Conservation (phyloP, 208 protist species). For the Angomonas deanei region DNA sequence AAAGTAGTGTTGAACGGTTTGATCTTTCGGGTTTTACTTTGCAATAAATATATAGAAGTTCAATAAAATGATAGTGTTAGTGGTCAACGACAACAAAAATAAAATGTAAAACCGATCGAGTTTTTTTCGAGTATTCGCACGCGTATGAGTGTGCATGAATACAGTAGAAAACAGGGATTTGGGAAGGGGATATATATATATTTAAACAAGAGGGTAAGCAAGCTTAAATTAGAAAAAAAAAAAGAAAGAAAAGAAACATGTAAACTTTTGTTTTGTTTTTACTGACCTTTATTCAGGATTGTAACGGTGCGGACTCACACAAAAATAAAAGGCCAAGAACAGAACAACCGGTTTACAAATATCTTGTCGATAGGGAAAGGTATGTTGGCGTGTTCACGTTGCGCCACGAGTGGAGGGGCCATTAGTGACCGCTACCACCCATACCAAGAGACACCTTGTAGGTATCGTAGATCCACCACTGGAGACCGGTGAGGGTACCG, state of each 20-base stretch:
- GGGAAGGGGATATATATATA: conserved; percentile 4
- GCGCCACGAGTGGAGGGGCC: conserved; percentile 29
- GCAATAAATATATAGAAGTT: not conserved
- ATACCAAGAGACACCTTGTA: conserved; percentile 63
- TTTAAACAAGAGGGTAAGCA: no score
- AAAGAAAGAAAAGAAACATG: no score
- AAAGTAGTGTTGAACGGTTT: no score
- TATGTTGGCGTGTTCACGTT: no score
- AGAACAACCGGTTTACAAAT: no score
- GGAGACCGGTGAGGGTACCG: conserved; percentile 94
- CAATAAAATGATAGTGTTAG: not conserved
- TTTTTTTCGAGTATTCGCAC: not conserved
- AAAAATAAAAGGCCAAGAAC: no score
- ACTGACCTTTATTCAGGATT: no score
- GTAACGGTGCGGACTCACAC: no score
- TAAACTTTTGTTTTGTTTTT: no score
- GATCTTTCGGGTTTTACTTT: no score
- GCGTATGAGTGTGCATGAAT: not conserved
- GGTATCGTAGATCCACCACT: conserved; percentile 94
- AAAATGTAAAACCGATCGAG: not conserved
- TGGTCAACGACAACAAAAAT: not conserved
- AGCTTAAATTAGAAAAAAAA: no score
- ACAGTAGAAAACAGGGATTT: not conserved
- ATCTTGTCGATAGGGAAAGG: no score
- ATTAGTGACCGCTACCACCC: conserved; percentile 27